Evolutionary conservation across 495 filamentous ascomycete species (phyloP).

Genomic region (Tuber melanosporum): DNA sequence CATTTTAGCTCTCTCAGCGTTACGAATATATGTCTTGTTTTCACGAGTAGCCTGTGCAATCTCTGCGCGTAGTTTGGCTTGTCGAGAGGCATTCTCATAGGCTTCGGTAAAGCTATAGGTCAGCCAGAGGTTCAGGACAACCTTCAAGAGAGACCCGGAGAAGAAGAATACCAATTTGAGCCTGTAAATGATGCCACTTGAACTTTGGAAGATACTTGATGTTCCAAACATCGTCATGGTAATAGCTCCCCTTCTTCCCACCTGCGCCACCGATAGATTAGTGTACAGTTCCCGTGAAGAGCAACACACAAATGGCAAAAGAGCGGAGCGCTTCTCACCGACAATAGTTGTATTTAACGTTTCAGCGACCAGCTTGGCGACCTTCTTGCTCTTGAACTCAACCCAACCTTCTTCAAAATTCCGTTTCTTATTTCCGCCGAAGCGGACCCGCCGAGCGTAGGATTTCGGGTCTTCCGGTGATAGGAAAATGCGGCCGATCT

Average conservation of each 20-base stretch:
- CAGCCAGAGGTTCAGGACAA: constrained; percentile 42
- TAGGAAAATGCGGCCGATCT: constrained; percentile 79
- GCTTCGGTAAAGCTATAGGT: constrained; percentile 11
- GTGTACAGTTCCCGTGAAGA: neutral
- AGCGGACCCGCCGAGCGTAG: constrained; percentile 54
- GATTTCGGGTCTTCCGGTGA: constrained; percentile 66
- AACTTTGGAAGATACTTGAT: constrained; percentile 77
- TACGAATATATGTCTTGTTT: constrained; percentile 73
- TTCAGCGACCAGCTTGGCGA: constrained; percentile 79
- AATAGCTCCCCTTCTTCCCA: constrained; percentile 80
- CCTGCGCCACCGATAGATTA: constrained; percentile 43
- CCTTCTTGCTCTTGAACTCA: constrained; percentile 69
- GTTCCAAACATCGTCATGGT: constrained; percentile 90
- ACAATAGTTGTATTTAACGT: constrained; percentile 74
- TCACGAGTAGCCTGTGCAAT: constrained; percentile 71
- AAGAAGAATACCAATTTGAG: constrained; percentile 38
- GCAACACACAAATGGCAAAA: neutral
- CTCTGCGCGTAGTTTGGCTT: constrained; percentile 69
- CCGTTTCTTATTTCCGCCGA: constrained; percentile 81
- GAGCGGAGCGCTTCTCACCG: constrained; percentile 13
- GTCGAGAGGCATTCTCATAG: constrained; percentile 71
- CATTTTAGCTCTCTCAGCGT: constrained; percentile 70
- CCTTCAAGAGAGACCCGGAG: constrained; percentile 61
- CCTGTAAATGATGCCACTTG: constrained; percentile 64
- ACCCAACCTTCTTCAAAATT: constrained; percentile 90